Evolutionary conservation across 2,329 filamentous ascomycete genomes (phyloP).

Genomic region (Metarhizium sp.): DNA sequence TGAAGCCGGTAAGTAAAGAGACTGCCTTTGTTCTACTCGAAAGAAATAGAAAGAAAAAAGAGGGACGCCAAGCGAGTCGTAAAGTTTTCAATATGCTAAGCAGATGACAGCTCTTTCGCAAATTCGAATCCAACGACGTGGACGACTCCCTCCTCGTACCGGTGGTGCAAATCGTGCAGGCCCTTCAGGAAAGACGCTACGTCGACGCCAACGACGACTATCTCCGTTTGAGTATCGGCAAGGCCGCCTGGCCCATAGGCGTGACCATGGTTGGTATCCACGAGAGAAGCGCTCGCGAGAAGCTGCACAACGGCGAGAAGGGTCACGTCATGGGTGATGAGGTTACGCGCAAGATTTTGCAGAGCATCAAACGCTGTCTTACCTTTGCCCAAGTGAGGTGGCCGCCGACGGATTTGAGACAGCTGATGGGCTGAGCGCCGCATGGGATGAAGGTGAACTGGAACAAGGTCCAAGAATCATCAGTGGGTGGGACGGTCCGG

Average conservation of each 20-base stretch:
- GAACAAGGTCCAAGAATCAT: not conserved
- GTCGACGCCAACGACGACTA: slow-evolving; percentile 97
- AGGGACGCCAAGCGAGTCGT: not conserved
- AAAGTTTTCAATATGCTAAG: not conserved
- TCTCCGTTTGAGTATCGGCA: slow-evolving; percentile 83
- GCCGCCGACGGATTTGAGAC: slow-evolving; percentile 85
- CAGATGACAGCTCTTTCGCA: slow-evolving; percentile 59
- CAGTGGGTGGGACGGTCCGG: not conserved
- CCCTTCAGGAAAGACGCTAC: slow-evolving; percentile 83
- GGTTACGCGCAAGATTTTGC: slow-evolving; percentile 86
- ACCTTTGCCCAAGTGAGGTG: slow-evolving; percentile 96
- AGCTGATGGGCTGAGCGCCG: slow-evolving; percentile 67
- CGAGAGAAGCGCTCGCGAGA: slow-evolving; percentile 90
- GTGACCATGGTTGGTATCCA: slow-evolving; percentile 99
- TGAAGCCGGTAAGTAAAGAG: slow-evolving; percentile 54
- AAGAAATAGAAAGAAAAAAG: not conserved
- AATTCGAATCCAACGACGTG: slow-evolving; percentile 73
- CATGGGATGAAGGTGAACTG: not conserved
- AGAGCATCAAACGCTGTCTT: slow-evolving; percentile 94
- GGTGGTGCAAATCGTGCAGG: slow-evolving; percentile 83
- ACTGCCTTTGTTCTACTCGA: no score
- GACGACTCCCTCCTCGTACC: slow-evolving; percentile 72
- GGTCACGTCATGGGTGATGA: slow-evolving; percentile 98
- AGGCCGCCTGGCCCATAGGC: slow-evolving; percentile 97
- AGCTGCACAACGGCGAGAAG: slow-evolving; percentile 77